Evolutionary conservation across 176 grass and related monocot species (phyloP).

Genomic region (Lolium rigidum): DNA sequence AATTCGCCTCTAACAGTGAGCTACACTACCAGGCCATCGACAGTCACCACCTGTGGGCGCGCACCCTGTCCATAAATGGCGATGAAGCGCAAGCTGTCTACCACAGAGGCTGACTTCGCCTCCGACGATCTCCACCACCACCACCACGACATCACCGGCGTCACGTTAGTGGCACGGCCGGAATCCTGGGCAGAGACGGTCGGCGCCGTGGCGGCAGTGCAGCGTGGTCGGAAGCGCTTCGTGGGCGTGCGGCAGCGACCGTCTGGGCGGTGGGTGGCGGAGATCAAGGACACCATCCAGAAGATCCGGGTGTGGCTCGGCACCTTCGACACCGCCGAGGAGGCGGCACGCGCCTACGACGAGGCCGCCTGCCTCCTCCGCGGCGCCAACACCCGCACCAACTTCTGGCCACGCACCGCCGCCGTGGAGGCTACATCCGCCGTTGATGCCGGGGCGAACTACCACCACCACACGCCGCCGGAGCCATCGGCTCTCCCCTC

Average conservation of each 20-base stretch:
- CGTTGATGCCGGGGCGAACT: not conserved
- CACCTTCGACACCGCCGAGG: slow-evolving; percentile 94
- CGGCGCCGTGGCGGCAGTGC: not conserved
- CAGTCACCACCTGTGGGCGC: not conserved
- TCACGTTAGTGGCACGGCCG: not conserved
- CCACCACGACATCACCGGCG: not conserved
- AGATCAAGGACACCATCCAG: slow-evolving; percentile 90
- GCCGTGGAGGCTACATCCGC: not conserved
- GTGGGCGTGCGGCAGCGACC: slow-evolving; percentile 77
- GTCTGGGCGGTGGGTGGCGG: slow-evolving; percentile 73
- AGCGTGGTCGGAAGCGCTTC: slow-evolving; percentile 44
- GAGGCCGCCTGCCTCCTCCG: slow-evolving; percentile 80
- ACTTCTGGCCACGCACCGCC: slow-evolving; percentile 51
- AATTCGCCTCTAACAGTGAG: not conserved
- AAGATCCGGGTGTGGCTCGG: slow-evolving; percentile 93
- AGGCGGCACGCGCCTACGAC: slow-evolving; percentile 83
- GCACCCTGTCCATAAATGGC: slow-evolving; percentile 21
- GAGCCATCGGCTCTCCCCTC: slow-evolving; percentile 11
- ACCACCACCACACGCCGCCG: not conserved
- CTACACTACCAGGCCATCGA: not conserved
- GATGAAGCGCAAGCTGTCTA: slow-evolving; percentile 45
- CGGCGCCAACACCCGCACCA: slow-evolving; percentile 81
- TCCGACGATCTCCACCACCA: not conserved
- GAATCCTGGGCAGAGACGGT: not conserved
- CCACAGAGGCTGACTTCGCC: not conserved